Base-by-base conservation (phyloP, 2,329 filamentous ascomycete species). In the Xylaria multiplex region DNA sequence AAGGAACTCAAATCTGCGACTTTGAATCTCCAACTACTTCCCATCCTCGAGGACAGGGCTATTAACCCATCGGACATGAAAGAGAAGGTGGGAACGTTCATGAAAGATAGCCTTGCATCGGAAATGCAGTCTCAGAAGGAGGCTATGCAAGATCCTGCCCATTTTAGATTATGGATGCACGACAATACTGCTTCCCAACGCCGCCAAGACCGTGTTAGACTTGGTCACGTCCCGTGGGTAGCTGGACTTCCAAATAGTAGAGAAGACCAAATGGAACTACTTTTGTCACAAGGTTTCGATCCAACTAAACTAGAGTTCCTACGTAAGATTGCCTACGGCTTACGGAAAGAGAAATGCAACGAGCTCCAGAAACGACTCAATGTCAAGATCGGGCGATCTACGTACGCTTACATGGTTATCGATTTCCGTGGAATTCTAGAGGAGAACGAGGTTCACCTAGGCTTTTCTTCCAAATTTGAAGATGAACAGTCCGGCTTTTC, bases 21-120 rank as follows among this genome's bases (percentile, higher is more conserved):
- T 0, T 78, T 94, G 0, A 92, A 93, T 71, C 78, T 85, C 0
- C 90, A 92, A 32, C 88, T 93, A 56, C 83, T 95, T 1, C 86
- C 89, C 0, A 86, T 95, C 0, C 78, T 95, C 0, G 81, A 88
- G 19, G 86, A 90, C 40, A 82, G 88, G 35, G 86, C 90, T 0
- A 80, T 82, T 0, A 71, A 86, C 9, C 74, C 74, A 13, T 22
- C 16, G 0, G 59, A 53, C 0, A 87, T 90, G 84, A 80, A 81
- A 6, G 53, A 78, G 0, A 75, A 77, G 0, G 80, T 94, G 0
- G 80, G 81, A 0, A 65, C 79, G 0, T 78, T 89, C 6, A 79
- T 92, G 3, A 74, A 73, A 0, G 75, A 82, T 0, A 82, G 84
- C 1, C 77, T 93, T 0, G 72, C 81, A 1, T 74, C 78, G 0